Evolutionary conservation across 2,329 filamentous ascomycete species (phyloP), one percentile per base, ranked within the genome.

Genomic region (Metarhizium humberi): DNA sequence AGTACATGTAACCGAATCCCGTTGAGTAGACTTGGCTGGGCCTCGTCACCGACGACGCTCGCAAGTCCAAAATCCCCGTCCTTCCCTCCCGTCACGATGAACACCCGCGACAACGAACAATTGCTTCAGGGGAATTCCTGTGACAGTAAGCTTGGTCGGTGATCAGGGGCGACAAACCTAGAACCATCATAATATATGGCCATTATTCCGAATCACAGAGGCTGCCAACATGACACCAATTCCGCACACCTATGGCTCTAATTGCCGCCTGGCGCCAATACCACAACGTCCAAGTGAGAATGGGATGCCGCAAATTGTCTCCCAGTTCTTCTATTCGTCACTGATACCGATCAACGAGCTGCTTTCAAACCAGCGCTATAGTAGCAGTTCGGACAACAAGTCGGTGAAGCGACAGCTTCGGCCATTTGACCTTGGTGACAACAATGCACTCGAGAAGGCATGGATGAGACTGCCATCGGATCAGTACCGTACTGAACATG

Each of bases 301-400:
- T 54, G 75, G 73, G 53, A 76, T 80, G 29, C 86, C 87, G 16
- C 78, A 81, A 0, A 69, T 87, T 54, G 76, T 78, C 36, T 79
- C 86, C 25, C 88, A 90, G 59, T 96, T 90, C 73, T 96, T 96
- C 71, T 96, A 95, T 70, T 81, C 84, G 14, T 94, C 90, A 11
- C 76, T 84, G 13, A 80, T 92, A 51, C 86, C 90, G 34, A 91
- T 96, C 66, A 91, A 96, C 65, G 91, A 96, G 65, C 90, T 90
- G 29, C 78, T 95, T n/a, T 90, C 87, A 10, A 81, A 86, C 1
- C 72, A 76, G 11, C 69, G 78, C 72, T 65, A 82, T 69, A 67
- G 80, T 66, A 69, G 69, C 29, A 63, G 78, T 68, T 59, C 76
- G 67, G 72, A 85, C 52, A 66, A 77, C 14, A 79, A 74, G 55